Conservation (phyloP, 129 eudicot species). For the Scalesia atractyloides region DNA sequence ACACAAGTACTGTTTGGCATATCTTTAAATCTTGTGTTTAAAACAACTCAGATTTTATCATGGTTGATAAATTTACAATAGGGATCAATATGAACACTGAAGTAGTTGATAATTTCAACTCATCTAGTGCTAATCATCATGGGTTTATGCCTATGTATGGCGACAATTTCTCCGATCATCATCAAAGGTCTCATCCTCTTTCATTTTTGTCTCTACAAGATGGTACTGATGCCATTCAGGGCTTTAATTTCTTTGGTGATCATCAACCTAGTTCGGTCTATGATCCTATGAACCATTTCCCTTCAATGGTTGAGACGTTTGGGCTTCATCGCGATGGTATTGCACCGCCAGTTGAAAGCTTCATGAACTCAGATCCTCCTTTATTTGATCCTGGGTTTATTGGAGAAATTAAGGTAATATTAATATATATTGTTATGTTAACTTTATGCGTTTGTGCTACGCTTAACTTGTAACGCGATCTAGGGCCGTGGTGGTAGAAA, state of each 20-base stretch:
- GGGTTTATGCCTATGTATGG: conserved; percentile 41
- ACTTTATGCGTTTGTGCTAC: not conserved
- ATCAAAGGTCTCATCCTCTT: conserved; percentile 32
- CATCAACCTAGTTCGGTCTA: conserved; percentile 26
- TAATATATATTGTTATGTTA: not conserved
- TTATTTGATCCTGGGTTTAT: conserved; percentile 30
- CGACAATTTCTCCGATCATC: conserved; percentile 36
- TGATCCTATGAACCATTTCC: conserved; percentile 40
- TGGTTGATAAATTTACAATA: conserved; percentile 25
- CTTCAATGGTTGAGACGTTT: conserved; percentile 22
- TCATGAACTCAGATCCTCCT: conserved; percentile 36
- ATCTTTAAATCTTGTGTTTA: conserved; percentile 24
- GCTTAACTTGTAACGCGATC: conserved; percentile 9
- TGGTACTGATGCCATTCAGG: conserved; percentile 27
- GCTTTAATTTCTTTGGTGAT: conserved; percentile 22
- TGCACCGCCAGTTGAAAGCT: conserved; percentile 25
- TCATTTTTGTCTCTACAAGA: conserved; percentile 23
- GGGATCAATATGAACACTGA: conserved; percentile 37
- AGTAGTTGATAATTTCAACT: conserved; percentile 35
- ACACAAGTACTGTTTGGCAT: conserved; percentile 18
- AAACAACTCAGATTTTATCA: conserved; percentile 10
- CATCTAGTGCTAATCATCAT: conserved; percentile 34
- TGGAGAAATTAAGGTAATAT: conserved; percentile 29
- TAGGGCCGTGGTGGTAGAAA: conserved; percentile 61
- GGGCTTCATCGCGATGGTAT: conserved; percentile 26